A percentile compares a stretch with the other conserved stretches of the same genome.
Evolutionary conservation across 202 grass and related monocot species (phyloP).

Genomic region (Zoysia matrella): DNA sequence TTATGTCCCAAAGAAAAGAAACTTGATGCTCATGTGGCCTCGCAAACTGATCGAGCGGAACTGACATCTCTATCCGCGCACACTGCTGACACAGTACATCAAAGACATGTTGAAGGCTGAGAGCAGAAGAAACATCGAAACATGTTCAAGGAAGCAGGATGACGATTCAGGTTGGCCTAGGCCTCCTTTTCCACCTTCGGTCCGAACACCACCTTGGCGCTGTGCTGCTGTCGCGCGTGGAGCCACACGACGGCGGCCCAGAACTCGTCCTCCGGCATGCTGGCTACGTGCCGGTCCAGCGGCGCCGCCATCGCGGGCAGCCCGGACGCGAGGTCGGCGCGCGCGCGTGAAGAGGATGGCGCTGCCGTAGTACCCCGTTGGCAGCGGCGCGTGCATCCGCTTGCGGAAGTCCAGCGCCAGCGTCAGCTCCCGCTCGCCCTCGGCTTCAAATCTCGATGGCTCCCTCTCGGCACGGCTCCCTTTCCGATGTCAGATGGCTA

Average conservation of each 20-base stretch:
- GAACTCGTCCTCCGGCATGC: no score
- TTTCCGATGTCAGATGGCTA: no score
- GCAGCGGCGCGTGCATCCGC: constrained; percentile 75
- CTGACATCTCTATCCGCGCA: no score
- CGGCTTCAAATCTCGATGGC: not conserved
- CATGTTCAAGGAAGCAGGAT: not conserved
- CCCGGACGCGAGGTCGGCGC: constrained; percentile 57
- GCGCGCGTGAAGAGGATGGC: constrained; percentile 55
- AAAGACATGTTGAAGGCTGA: constrained; percentile 4
- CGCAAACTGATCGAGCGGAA: no score
- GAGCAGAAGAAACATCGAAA: not conserved
- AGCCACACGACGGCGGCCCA: constrained; percentile 51
- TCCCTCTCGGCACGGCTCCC: no score
- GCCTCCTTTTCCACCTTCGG: constrained; percentile 12
- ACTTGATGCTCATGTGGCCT: no score
- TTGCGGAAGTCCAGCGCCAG: constrained; percentile 73
- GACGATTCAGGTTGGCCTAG: not conserved
- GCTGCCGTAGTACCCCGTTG: constrained; percentile 74
- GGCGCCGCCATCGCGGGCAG: not conserved
- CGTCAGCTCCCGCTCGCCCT: constrained; percentile 50
- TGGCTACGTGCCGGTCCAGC: no score
- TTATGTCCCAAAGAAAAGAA: no score
- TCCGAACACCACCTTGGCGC: constrained; percentile 54
- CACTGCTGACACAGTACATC: not conserved
- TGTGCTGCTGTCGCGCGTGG: constrained; percentile 47